phyloP scores from a whole-genome alignment of 1,284 basidiomycete species.

The Tremellales sp. region DNA sequence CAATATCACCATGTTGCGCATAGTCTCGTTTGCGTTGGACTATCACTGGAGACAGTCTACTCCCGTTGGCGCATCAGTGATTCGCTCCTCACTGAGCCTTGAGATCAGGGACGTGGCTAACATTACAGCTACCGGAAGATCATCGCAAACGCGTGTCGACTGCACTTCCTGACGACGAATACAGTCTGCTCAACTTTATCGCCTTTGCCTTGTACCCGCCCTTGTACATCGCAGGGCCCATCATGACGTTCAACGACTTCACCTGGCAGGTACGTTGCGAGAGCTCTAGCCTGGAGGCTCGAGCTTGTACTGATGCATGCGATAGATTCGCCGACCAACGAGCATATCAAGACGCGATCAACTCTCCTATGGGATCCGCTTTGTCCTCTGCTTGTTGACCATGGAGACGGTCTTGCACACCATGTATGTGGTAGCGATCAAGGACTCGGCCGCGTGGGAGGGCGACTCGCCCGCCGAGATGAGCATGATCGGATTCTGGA shows the following conservation, averaged over 20 bases:
- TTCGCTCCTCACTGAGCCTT: too few relatives aligned
- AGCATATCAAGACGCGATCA: slow-evolving; percentile 47
- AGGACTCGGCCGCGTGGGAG: slow-evolving; percentile 63
- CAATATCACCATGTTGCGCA: slow-evolving; percentile 94
- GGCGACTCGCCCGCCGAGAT: slow-evolving; percentile 75
- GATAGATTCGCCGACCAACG: slow-evolving; percentile 50
- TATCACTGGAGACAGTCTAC: slow-evolving; percentile 64
- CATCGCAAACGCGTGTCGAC: slow-evolving; percentile 54
- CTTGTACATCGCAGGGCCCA: slow-evolving; percentile 92
- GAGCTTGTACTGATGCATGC: neutral
- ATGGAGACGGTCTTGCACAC: slow-evolving; percentile 92
- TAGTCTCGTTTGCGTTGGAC: slow-evolving; percentile 90
- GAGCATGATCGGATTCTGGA: slow-evolving; percentile 96
- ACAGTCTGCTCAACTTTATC: slow-evolving; percentile 59
- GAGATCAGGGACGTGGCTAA: neutral
- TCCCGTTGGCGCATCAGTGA: neutral
- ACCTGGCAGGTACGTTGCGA: slow-evolving; percentile 66
- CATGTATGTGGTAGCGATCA: slow-evolving; percentile 97
- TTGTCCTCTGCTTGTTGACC: slow-evolving; percentile 66
- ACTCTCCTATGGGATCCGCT: slow-evolving; percentile 64
- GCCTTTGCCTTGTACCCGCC: slow-evolving; percentile 85
- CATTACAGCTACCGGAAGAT: slow-evolving; percentile 10
- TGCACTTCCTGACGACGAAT: slow-evolving; percentile 54
- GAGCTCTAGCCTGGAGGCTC: neutral
- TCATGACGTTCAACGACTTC: slow-evolving; percentile 95